Conservation (phyloP, 176 grass and related monocot genomes). For the Carex kokanica region DNA sequence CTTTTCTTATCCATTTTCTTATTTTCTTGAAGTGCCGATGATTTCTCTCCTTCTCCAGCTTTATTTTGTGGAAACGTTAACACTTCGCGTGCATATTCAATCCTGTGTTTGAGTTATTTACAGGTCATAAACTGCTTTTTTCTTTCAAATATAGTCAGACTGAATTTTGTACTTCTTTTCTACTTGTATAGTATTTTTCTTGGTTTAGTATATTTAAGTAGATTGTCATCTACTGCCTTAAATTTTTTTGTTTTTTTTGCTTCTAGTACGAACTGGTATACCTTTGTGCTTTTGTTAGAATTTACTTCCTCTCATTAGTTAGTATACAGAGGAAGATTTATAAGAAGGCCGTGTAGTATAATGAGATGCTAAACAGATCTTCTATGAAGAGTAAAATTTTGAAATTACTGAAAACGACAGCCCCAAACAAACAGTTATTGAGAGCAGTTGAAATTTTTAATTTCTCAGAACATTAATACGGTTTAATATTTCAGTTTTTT, state of each 20-base stretch:
- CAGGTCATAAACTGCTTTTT: background rate
- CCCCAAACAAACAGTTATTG: background rate
- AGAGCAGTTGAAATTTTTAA: background rate
- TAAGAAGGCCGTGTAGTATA: background rate
- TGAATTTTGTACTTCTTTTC: background rate
- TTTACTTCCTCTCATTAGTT: background rate
- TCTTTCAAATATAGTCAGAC: background rate
- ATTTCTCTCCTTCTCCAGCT: background rate
- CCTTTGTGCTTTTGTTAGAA: background rate
- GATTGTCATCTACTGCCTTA: background rate
- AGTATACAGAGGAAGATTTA: background rate
- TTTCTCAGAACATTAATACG: background rate
- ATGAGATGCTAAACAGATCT: background rate
- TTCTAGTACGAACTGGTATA: background rate
- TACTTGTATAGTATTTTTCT: background rate
- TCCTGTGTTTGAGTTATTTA: background rate
- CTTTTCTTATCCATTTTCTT: background rate
- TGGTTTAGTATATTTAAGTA: background rate
- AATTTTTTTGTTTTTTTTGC: background rate
- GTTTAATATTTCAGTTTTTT: background rate
- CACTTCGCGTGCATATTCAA: background rate
- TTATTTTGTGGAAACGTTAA: background rate
- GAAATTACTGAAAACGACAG: conserved; percentile 6
- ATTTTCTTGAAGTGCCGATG: background rate
- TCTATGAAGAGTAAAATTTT: background rate